A percentile compares a stretch with the other conserved stretches of the same genome.
phyloP scores from a whole-genome alignment of 164 flowering plant species.

The Annona cherimola region DNA sequence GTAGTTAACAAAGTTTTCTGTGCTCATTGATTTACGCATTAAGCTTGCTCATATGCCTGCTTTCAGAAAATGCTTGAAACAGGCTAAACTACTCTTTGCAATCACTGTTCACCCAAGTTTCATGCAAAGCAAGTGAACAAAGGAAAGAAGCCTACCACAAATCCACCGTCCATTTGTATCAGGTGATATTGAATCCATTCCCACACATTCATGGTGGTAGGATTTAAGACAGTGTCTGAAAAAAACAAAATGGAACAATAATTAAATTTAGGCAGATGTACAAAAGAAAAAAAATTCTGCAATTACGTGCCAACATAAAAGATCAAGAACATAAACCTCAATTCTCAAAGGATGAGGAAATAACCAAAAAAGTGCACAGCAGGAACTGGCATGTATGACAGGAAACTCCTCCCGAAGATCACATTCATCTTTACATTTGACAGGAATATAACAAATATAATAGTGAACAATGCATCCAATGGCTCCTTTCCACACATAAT shows the following conservation, averaged over 20 bases:
- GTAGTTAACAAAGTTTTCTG: too few relatives aligned
- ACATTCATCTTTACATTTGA: neutral
- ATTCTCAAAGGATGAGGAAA: neutral
- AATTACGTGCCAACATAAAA: neutral
- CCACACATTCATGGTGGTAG: conserved; percentile 65
- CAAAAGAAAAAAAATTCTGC: neutral
- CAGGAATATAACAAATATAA: neutral
- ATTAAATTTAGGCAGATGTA: neutral
- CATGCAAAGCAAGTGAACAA: neutral
- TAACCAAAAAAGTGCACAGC: neutral
- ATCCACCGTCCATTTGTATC: conserved; percentile 35
- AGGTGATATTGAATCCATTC: conserved; percentile 35
- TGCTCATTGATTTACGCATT: too few relatives aligned
- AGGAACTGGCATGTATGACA: neutral
- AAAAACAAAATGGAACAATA: neutral
- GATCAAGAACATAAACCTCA: neutral
- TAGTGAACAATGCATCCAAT: neutral
- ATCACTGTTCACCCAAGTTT: too few relatives aligned
- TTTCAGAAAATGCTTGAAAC: too few relatives aligned
- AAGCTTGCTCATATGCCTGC: too few relatives aligned
- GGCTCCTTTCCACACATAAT: neutral
- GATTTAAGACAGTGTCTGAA: conserved; percentile 58
- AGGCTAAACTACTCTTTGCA: too few relatives aligned
- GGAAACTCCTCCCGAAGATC: neutral
- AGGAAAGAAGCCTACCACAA: conserved; percentile 46